phyloP scores from a whole-genome alignment of 164 flowering plant species.

The Chloranthus sessilifolius region DNA sequence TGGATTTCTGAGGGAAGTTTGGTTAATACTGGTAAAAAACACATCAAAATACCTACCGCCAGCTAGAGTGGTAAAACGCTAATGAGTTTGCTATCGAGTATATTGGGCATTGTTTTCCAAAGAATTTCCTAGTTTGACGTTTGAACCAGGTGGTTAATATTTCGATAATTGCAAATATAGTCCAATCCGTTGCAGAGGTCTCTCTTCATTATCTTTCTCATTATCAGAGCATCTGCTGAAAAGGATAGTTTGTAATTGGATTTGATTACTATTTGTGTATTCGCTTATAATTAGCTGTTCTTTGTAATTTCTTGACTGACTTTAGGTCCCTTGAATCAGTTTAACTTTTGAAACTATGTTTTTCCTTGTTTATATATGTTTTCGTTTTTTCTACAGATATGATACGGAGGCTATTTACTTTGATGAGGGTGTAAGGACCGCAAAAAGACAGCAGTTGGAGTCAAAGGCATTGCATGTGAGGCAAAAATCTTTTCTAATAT shows the following conservation, averaged over 20 bases:
- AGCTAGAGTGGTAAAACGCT: not conserved
- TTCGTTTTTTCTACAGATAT: constrained; percentile 30
- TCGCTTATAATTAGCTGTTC: no score
- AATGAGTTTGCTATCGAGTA: not conserved
- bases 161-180: no score
- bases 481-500: not conserved
- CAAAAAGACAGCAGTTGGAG: constrained; percentile 42
- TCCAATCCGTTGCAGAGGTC: not conserved
- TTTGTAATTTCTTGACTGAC: not conserved
- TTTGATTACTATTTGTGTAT: not conserved
- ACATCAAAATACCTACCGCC: no score
- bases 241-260: not conserved
- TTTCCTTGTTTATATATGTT: not conserved
- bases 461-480: constrained; percentile 51
- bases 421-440: constrained; percentile 55
- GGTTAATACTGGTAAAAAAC: no score
- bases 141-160: not conserved
- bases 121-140: not conserved
- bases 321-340: not conserved
- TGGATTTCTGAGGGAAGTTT: no score
- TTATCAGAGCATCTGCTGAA: not conserved
- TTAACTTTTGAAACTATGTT: not conserved
- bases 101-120: constrained; percentile 1
- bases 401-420: constrained; percentile 51
- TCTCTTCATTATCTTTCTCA: not conserved